These are phyloP conservation scores for Lablab purpureus DNA, from an alignment of 306 rosid genomes.

Conservation along the genomic window DNA sequence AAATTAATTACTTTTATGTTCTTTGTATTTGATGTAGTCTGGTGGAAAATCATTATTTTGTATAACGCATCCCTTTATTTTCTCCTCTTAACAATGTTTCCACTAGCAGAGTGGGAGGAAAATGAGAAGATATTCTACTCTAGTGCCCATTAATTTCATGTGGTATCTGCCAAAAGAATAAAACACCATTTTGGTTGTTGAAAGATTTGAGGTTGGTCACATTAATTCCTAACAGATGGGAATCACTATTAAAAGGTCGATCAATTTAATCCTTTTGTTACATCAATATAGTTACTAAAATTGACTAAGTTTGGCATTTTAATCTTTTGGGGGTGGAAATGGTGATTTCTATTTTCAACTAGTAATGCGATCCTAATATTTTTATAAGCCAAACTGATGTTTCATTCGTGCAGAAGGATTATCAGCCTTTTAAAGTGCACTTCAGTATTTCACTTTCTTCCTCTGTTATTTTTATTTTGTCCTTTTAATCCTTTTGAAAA, in stretches of 20 bases:
- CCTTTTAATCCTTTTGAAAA: background rate
- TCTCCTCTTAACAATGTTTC: background rate
- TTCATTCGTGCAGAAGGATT: background rate
- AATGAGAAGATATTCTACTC: conserved; percentile 18
- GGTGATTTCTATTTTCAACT: background rate
- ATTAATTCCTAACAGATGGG: background rate
- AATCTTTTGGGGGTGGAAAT: background rate
- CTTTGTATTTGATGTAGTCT: background rate
- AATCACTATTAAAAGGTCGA: background rate
- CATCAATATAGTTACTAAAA: background rate
- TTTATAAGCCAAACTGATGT: background rate
- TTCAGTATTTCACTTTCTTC: background rate
- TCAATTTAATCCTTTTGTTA: background rate
- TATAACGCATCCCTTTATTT: background rate
- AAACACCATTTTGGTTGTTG: background rate
- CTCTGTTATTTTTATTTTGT: background rate
- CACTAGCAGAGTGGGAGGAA: conserved; percentile 8
- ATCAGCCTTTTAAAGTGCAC: background rate
- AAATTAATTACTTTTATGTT: background rate
- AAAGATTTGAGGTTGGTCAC: background rate
- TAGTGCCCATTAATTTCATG: conserved; percentile 12
- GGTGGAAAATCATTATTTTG: conserved; percentile 8
- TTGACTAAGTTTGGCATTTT: background rate
- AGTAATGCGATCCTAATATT: background rate
- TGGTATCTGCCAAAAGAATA: background rate